These are phyloP conservation scores for Fusarium miscanthi DNA, from an alignment of 2,329 filamentous ascomycete genomes.

Conservation along the genomic window DNA sequence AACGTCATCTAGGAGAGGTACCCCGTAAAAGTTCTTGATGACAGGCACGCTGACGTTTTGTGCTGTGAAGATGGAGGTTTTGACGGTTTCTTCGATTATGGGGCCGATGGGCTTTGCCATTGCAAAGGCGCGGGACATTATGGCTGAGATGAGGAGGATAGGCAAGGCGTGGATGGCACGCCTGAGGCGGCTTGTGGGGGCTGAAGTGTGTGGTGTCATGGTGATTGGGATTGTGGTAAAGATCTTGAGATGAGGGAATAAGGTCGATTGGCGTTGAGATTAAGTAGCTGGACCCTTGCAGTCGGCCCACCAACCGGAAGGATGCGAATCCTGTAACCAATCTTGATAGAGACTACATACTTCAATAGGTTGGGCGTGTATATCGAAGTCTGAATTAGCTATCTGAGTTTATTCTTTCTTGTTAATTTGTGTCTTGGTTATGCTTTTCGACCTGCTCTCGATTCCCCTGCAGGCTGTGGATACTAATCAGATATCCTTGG, in stretches of 20 bases:
- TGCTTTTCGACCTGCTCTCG: too few relatives aligned
- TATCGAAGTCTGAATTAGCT: fast-evolving
- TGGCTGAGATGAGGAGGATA: conserved; percentile 27
- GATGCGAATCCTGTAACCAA: neutral
- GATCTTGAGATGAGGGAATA: neutral
- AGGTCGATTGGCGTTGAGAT: neutral
- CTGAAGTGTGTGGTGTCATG: neutral
- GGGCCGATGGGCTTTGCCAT: conserved; percentile 36
- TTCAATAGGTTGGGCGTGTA: neutral
- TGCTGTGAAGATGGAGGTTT: conserved; percentile 4
- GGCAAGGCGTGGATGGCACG: conserved; percentile 38
- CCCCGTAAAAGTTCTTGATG: conserved; percentile 33
- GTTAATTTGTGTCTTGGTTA: too few relatives aligned
- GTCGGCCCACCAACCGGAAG: conserved; percentile 6
- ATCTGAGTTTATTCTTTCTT: too few relatives aligned
- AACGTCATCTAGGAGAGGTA: conserved; percentile 35
- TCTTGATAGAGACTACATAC: neutral
- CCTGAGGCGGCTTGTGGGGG: conserved; percentile 1
- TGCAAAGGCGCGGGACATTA: conserved; percentile 38
- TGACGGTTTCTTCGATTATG: conserved; percentile 8
- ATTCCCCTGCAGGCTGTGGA: too few relatives aligned
- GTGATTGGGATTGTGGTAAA: neutral
- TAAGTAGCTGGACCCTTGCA: neutral
- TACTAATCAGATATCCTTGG: too few relatives aligned
- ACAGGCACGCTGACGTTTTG: conserved; percentile 20